Percentiles rank a stretch among this genome's conserved stretches.
Conservation (phyloP, 148 eudicot species). For the Chenopodium berlandieri region DNA sequence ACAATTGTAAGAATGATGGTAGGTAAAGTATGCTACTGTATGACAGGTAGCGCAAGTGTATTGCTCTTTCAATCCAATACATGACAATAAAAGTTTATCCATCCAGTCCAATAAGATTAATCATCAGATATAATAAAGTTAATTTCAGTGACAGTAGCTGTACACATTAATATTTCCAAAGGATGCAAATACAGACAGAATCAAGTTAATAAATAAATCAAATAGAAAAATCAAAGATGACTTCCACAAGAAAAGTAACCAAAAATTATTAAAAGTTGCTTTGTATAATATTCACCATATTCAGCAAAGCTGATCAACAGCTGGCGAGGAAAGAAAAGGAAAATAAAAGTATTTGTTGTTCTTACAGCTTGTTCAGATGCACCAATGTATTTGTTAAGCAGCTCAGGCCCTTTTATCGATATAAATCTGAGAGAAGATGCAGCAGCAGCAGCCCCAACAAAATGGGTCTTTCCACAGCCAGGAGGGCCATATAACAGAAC, state of each 20-base stretch:
- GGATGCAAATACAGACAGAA: neutral
- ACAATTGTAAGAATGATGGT: neutral
- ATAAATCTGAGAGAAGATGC: slow-evolving; percentile 93
- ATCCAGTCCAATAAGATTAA: neutral
- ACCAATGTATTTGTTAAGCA: slow-evolving; percentile 96
- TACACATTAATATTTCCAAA: neutral
- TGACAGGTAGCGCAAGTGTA: neutral
- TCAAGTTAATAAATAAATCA: neutral
- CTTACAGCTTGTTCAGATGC: slow-evolving; percentile 99
- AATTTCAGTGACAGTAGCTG: neutral
- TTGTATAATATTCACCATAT: neutral
- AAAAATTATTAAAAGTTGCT: neutral
- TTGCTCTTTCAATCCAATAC: neutral
- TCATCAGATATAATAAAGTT: neutral
- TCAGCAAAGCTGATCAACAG: neutral
- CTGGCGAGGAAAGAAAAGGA: neutral
- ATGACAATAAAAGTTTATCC: neutral
- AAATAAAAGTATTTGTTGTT: neutral
- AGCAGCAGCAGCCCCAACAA: slow-evolving; percentile 98
- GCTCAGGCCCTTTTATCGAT: slow-evolving; percentile 94
- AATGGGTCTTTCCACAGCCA: slow-evolving; percentile 98
- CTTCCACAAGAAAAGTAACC: neutral
- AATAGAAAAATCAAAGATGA: neutral
- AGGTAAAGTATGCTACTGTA: neutral
- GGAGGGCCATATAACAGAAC: slow-evolving; percentile 96